Percentiles rank a stretch among this genome's conserved stretches.
These are phyloP conservation scores for Serendipita sp. DNA, from an alignment of 768 basidiomycete species.

Conservation along the genomic window DNA sequence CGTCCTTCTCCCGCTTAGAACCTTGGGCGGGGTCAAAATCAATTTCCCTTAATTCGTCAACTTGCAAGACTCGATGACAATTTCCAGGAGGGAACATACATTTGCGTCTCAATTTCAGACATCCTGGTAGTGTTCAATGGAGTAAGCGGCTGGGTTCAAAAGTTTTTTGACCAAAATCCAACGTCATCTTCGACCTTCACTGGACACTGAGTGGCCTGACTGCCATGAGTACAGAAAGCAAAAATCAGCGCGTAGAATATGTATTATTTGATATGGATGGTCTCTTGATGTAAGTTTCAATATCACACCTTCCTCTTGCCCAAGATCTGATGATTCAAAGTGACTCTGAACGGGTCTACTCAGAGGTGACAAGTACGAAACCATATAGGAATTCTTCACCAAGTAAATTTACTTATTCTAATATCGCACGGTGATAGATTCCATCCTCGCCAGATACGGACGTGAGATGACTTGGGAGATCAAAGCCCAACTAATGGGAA, in stretches of 20 bases:
- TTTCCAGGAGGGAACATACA: not conserved
- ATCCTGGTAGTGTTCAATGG: not conserved
- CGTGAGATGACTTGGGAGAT: conserved; percentile 74
- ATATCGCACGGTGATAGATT: too few species aligned
- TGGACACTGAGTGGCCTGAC: not conserved
- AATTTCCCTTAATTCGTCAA: too few species aligned
- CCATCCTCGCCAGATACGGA: not conserved
- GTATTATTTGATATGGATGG: conserved; percentile 66
- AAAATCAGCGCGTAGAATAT: conserved; percentile 28
- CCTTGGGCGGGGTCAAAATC: too few species aligned
- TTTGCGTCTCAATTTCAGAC: not conserved
- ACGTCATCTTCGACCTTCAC: not conserved
- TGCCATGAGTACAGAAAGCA: not conserved
- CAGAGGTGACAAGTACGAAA: conserved; percentile 55
- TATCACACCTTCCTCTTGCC: not conserved
- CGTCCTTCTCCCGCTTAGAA: too few species aligned
- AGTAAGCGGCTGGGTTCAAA: not conserved
- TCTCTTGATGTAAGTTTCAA: conserved; percentile 15
- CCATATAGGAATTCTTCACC: not conserved
- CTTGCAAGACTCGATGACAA: too few species aligned
- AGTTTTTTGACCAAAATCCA: not conserved
- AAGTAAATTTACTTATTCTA: too few species aligned
- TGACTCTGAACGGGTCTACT: conserved; percentile 62
- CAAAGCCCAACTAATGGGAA: conserved; percentile 80
- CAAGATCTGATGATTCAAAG: conserved; percentile 44